Percentiles rank a stretch among this genome's conserved stretches.
phyloP scores from a whole-genome alignment of 1,284 basidiomycete genomes.

The Violaceomyces palustris region DNA sequence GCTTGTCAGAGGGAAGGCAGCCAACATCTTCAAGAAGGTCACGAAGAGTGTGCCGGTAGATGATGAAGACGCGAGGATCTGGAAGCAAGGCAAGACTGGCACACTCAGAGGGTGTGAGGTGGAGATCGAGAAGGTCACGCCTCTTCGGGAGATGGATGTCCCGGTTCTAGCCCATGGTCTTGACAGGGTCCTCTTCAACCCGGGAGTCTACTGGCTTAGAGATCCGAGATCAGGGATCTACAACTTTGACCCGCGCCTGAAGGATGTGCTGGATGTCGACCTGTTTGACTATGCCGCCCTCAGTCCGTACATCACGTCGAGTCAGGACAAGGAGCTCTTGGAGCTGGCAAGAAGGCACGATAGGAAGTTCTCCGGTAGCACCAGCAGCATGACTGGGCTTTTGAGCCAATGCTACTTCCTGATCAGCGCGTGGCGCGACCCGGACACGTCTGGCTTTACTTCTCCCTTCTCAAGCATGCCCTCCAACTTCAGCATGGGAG shows the following conservation, averaged over 20 bases:
- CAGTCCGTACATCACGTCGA: slow-evolving; percentile 73
- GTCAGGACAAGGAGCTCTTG: slow-evolving; percentile 69
- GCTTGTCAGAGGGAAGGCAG: too few species aligned
- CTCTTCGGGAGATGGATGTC: slow-evolving; percentile 56
- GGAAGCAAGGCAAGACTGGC: slow-evolving; percentile 16
- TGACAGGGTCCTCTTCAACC: slow-evolving; percentile 60
- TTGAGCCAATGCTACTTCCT: slow-evolving; percentile 80
- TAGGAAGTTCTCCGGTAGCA: slow-evolving; percentile 75
- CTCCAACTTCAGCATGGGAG: slow-evolving; percentile 69
- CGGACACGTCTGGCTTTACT: slow-evolving; percentile 49
- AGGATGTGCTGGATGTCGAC: slow-evolving; percentile 70
- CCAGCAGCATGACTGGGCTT: slow-evolving; percentile 81
- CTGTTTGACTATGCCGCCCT: slow-evolving; percentile 85
- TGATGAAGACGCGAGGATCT: slow-evolving; percentile 9
- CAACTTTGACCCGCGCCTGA: slow-evolving; percentile 72
- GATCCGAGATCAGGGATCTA: slow-evolving; percentile 81
- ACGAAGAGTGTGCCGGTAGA: too few species aligned
- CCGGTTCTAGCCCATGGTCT: slow-evolving; percentile 71
- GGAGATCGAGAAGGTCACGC: slow-evolving; percentile 24
- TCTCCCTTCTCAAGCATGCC: slow-evolving; percentile 62
- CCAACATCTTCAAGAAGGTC: too few species aligned
- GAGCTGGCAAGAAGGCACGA: slow-evolving; percentile 62
- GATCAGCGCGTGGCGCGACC: slow-evolving; percentile 49
- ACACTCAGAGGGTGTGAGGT: slow-evolving; percentile 7
- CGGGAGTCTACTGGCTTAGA: slow-evolving; percentile 84